Evolutionary conservation across 495 filamentous ascomycete genomes (phyloP), one percentile per base, ranked within the genome.

Genomic region (Alectoria sarmentosa): DNA sequence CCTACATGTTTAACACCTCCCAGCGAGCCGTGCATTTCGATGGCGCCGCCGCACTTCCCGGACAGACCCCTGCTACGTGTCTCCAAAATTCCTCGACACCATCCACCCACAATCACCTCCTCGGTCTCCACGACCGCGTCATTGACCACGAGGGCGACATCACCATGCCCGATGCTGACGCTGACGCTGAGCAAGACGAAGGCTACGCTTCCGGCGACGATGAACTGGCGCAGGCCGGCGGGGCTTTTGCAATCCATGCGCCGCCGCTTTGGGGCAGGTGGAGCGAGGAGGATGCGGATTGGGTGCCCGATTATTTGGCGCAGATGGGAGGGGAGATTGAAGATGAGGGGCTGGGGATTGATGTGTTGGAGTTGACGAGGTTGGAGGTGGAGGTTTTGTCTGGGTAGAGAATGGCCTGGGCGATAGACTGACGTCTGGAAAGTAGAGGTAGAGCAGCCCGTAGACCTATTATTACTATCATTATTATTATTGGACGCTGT

Each of bases 311-410:
- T 65, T 58, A 65, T 57, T 39, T 61, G 49, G 49, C 15, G 39
- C 63, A 57, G 26, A 11, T 37, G 42, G 62, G 42, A n/a, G 32
- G 34, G 38, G 63, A 34, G 39, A 19, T 65, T 54, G 48, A 64
- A 42, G 62, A 66, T 48, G 60, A 52, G 56, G 64, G 36, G 11
- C 37, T 54, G 41, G 64, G 49, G 10, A 49, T 58, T 21, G 34
- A 58, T 39, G 44, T 58, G 48, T 30, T 66, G 48, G 46, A 52
- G 56, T 14, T 66, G 48, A 63, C 32, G 42, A 54, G 55, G 57
- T 44, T 68, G 38, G 66, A 70, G 39, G 15, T 70, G 19, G 68
- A 57, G 54, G 42, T 70, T 23, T 37, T 66, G 39, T 44, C 42
- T 42, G 37, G 46, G 28, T 30, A 60, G 26, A 30, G 42, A 11